Percentiles rank a stretch among this genome's conserved stretches.
These are phyloP conservation scores for Melianthus villosus DNA, from an alignment of 441 rosid species.

Conservation along the genomic window DNA sequence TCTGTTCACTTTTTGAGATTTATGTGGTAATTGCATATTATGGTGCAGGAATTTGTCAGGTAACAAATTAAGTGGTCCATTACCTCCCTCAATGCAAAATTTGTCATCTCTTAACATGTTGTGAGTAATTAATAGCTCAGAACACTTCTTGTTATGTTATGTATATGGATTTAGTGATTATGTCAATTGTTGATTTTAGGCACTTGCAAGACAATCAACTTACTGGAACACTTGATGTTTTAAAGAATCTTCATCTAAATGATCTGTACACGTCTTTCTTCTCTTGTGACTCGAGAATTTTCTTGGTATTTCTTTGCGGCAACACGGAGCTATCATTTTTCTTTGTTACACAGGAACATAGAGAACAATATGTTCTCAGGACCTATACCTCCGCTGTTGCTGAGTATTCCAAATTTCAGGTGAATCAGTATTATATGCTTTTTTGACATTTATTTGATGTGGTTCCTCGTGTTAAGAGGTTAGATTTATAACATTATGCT, in stretches of 20 bases:
- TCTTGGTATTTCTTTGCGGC: no score
- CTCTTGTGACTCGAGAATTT: no score
- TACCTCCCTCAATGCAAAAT: conserved; percentile 55
- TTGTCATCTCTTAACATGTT: conserved; percentile 34
- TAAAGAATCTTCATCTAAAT: conserved; percentile 56
- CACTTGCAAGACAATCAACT: conserved; percentile 70
- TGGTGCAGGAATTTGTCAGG: conserved; percentile 56
- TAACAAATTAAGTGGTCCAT: conserved; percentile 48
- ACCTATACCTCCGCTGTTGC: conserved; percentile 57
- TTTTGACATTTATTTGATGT: neutral
- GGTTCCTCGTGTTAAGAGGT: no score
- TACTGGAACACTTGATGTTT: conserved; percentile 52
- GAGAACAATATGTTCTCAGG: conserved; percentile 81
- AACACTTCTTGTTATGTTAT: neutral
- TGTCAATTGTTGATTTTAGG: conserved; percentile 37
- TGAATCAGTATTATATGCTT: conserved; percentile 9
- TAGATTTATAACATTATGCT: no score
- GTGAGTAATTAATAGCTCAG: conserved; percentile 21
- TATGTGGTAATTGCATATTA: conserved; percentile 4
- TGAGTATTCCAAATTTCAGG: conserved; percentile 61
- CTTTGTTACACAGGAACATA: conserved; percentile 38
- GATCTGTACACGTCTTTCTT: conserved; percentile 40
- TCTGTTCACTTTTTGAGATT: conserved; percentile 4
- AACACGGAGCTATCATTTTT: no score
- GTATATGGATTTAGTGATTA: no score